Evolutionary conservation across 768 basidiomycete species (phyloP), one percentile per base, ranked within the genome.

Genomic region (Leccinum imitatum): DNA sequence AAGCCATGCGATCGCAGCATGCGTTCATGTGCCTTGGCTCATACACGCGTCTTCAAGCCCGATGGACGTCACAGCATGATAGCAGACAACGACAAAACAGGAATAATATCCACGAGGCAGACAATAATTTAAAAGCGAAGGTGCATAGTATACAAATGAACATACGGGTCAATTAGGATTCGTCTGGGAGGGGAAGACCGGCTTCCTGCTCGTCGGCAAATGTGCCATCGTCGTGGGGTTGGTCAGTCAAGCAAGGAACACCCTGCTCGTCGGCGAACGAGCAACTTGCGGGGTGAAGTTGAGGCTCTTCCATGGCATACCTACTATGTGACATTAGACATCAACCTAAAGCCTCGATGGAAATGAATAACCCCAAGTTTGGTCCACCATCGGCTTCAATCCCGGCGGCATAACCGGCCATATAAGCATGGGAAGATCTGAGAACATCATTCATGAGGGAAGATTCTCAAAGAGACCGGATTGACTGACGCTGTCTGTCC

Each of bases 11-110:
- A 67, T 39, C 53, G 27, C 57, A 57, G 55, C 61, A 59, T 71
- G 69, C 59, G 57, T 57, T 61, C 63, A 65, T 66, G 64, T 68
- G 58, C 61, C 65, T 63, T 31, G 55, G 41, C 59, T 44, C 23
- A 11, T 37, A 35, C 52, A 63, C 14, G 27, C 48, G n/a, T 51
- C 30, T 37, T 37, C 61, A 46, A 53, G 41, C n/a, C 17, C 30
- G 17, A 35, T 23, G 31, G 55, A 46, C 46, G 46, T 51, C 50
- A 58, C 35, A 44, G 54, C 57, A 47, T 6, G 33, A 47, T 27
- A 35, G 25, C 44, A 55, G 48, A 63, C 23, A 53, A 51, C 13
- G 27, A 61, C 8, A 47, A 9, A 52, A 61, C 14, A 47, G 17
- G 15, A 27, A 33, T 46, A 41, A 56, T 6, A 58, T 50, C 46